Conservation (phyloP, 2,329 filamentous ascomycete genomes). For the Pseudogymnoascus sp. region DNA sequence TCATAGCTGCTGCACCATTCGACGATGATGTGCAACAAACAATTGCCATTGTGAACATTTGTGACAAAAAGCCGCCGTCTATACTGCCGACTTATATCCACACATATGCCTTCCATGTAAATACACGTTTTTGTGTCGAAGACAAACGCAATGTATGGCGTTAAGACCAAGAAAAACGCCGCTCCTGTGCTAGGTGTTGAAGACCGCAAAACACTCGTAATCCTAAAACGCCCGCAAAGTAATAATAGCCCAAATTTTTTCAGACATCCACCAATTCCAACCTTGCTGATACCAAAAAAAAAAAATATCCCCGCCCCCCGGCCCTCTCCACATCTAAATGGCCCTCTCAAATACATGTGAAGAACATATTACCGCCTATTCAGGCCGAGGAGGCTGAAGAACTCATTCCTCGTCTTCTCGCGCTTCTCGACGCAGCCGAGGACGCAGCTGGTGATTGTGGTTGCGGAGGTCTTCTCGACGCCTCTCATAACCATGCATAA, state of each 20-base stretch:
- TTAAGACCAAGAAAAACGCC: slow-evolving; percentile 29
- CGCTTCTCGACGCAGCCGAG: slow-evolving; percentile 91
- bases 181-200: slow-evolving; percentile 27
- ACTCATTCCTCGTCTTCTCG: slow-evolving; percentile 92
- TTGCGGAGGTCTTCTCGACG: slow-evolving; percentile 83
- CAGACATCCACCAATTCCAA: slow-evolving; percentile 2
- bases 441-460: slow-evolving; percentile 93
- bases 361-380: slow-evolving; percentile 40
- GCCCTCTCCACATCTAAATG: neutral
- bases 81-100: neutral
- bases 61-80: neutral
- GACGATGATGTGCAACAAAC: neutral
- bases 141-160: slow-evolving; percentile 21
- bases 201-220: slow-evolving; percentile 23
- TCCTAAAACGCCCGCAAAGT: slow-evolving; percentile 11
- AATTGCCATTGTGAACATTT: slow-evolving; percentile 1
- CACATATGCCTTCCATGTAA: slow-evolving; percentile 1
- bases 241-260: neutral
- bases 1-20: neutral
- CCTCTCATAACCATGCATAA: slow-evolving; percentile 99
- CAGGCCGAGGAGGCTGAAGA: slow-evolving; percentile 70
- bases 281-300: neutral
- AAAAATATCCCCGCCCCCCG: too few species aligned
- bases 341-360: neutral
- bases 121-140: neutral